Conservation (phyloP, 2,329 filamentous ascomycete species). For the Stromatinia cepivora region DNA sequence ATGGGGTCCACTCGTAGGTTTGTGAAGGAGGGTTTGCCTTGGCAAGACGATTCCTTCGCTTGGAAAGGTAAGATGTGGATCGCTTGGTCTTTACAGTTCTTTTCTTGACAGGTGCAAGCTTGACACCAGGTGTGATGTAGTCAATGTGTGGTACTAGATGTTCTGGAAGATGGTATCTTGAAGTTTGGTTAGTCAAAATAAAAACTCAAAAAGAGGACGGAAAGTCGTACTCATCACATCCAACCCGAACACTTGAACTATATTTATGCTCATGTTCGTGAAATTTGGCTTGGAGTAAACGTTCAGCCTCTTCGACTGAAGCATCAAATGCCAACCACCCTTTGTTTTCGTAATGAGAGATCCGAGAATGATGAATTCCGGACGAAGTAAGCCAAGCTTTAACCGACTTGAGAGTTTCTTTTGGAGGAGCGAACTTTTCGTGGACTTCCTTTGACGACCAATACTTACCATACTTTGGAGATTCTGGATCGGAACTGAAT, state of each 20-base stretch:
- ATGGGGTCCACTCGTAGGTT: slow-evolving; percentile 3
- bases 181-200: background rate
- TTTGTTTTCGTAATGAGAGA: slow-evolving; percentile 40
- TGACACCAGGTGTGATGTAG: slow-evolving; percentile 50
- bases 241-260: slow-evolving; percentile 36
- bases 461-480: slow-evolving; percentile 30
- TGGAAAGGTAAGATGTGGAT: slow-evolving; percentile 8
- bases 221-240: slow-evolving; percentile 40
- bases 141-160: slow-evolving; percentile 47
- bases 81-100: slow-evolving; percentile 26
- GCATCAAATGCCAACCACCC: slow-evolving; percentile 44
- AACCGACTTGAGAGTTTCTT: slow-evolving; percentile 37
- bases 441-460: slow-evolving; percentile 30
- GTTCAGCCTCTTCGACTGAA: slow-evolving; percentile 41
- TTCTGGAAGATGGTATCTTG: slow-evolving; percentile 46
- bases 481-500: slow-evolving; percentile 33
- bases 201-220: background rate
- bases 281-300: slow-evolving; percentile 41
- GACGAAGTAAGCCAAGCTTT: slow-evolving; percentile 41
- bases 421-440: slow-evolving; percentile 41
- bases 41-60: slow-evolving; percentile 15
- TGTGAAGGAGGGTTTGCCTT: background rate
- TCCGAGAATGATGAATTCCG: slow-evolving; percentile 39
- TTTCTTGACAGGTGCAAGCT: slow-evolving; percentile 33
- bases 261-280: slow-evolving; percentile 41